phyloP scores from a whole-genome alignment of 192 early-diverging fungal species.

The Gigaspora rosea region DNA sequence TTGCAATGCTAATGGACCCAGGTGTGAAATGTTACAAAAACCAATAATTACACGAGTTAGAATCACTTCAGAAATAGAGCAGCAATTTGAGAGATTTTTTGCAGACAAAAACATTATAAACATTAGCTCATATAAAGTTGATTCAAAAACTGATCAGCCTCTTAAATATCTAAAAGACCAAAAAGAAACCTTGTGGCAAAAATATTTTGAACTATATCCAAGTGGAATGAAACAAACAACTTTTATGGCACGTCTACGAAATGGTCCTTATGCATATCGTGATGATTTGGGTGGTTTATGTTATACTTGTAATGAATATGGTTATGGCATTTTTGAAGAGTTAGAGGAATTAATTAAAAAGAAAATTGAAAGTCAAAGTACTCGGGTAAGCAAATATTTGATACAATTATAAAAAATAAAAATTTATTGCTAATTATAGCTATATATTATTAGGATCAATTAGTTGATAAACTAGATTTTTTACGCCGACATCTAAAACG shows the following conservation, averaged over 20 bases:
- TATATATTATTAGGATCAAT: background rate
- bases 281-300: conserved; percentile 9
- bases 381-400: too few relatives aligned
- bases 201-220: background rate
- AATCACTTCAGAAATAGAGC: background rate
- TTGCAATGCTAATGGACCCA: background rate
- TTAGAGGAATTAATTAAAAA: background rate
- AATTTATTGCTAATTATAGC: too few relatives aligned
- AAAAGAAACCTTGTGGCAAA: conserved; percentile 7
- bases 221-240: conserved; percentile 6
- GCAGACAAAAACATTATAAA: conserved; percentile 11
- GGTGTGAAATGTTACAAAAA: background rate
- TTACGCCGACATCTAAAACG: background rate
- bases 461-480: background rate
- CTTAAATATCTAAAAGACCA: conserved; percentile 5
- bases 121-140: background rate
- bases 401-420: too few relatives aligned
- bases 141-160: background rate
- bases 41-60: conserved; percentile 3
- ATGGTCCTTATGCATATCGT: background rate
- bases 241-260: background rate
- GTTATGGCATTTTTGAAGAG: background rate
- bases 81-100: conserved; percentile 5
- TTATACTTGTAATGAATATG: conserved; percentile 8
- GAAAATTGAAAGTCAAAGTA: background rate